phyloP scores from a whole-genome alignment of 306 rosid species.

The Elaeagnus macrophylla region DNA sequence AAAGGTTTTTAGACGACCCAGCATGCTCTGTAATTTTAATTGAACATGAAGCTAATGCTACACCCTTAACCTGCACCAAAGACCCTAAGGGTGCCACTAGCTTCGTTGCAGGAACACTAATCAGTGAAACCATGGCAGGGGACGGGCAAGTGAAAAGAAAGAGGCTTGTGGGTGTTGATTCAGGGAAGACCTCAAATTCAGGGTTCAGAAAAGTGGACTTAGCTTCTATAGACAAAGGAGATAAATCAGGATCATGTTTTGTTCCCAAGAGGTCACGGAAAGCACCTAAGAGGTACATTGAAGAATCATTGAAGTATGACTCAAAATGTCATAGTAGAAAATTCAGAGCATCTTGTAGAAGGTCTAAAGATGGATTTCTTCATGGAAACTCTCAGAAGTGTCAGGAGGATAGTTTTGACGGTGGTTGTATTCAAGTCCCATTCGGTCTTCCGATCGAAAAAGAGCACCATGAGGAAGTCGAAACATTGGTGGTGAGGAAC shows the following conservation, averaged over 20 bases:
- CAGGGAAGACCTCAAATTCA: conserved; percentile 11
- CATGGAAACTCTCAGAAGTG: conserved; percentile 18
- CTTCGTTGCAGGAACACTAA: conserved; percentile 1
- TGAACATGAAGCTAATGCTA: conserved; percentile 17
- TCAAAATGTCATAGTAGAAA: conserved; percentile 19
- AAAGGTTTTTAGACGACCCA: conserved; percentile 3
- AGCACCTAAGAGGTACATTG: conserved; percentile 39
- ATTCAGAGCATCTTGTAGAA: conserved; percentile 16
- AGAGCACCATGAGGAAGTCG: conserved; percentile 15
- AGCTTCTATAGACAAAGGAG: conserved; percentile 19
- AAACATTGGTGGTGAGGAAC: conserved; percentile 22
- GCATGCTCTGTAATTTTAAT: conserved; percentile 3
- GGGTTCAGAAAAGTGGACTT: conserved; percentile 8
- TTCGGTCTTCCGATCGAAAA: conserved; percentile 38
- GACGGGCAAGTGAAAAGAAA: conserved; percentile 23
- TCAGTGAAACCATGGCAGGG: conserved; percentile 9
- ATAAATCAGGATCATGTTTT: conserved; percentile 13
- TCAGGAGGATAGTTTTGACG: conserved; percentile 28
- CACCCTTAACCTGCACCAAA: conserved; percentile 15
- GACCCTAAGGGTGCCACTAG: conserved; percentile 14
- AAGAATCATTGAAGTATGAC: conserved; percentile 26
- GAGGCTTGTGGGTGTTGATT: conserved; percentile 10
- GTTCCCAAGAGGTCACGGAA: conserved; percentile 30
- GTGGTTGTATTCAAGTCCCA: conserved; percentile 42
- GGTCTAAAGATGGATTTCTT: conserved; percentile 12